Conservation (phyloP, 129 eudicot genomes). For the Cynara cardunculus region DNA sequence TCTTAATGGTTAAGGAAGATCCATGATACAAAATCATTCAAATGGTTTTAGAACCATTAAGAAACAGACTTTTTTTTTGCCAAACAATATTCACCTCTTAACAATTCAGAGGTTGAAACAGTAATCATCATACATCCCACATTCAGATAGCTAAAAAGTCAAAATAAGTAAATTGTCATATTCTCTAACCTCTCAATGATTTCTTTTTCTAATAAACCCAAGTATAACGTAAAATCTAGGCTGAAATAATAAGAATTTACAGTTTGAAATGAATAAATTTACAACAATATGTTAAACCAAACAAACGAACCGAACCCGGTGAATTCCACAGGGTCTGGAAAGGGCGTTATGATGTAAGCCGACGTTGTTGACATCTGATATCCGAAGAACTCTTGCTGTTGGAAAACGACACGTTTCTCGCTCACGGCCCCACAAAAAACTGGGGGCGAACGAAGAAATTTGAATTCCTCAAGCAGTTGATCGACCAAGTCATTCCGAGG, state of each 20-base stretch:
- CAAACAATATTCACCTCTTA: no score
- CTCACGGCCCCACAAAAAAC: slow-evolving; percentile 22
- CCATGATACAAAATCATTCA: no score
- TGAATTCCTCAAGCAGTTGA: slow-evolving; percentile 4
- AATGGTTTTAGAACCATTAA: no score
- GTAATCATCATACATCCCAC: no score
- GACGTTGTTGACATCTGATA: not conserved
- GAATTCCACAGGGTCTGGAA: not conserved
- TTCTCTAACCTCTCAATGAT: slow-evolving; percentile 15
- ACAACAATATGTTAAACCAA: slow-evolving; percentile 3
- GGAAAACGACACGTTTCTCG: slow-evolving; percentile 1
- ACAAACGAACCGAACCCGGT: not conserved
- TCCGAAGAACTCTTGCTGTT: slow-evolving; percentile 1
- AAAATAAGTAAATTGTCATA: slow-evolving; percentile 5
- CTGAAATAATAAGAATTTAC: slow-evolving; percentile 26
- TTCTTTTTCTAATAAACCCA: not conserved
- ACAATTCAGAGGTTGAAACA: no score
- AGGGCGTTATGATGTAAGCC: not conserved
- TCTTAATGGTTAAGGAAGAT: no score
- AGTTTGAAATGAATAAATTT: slow-evolving; percentile 30
- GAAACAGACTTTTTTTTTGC: no score
- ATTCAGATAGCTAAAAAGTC: not conserved
- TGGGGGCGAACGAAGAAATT: not conserved
- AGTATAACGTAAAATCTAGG: slow-evolving; percentile 14
- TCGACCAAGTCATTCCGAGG: not conserved